Percentiles rank a stretch among this genome's conserved stretches.
Evolutionary conservation across 306 rosid species (phyloP).

Genomic region (Rosa multiflora): DNA sequence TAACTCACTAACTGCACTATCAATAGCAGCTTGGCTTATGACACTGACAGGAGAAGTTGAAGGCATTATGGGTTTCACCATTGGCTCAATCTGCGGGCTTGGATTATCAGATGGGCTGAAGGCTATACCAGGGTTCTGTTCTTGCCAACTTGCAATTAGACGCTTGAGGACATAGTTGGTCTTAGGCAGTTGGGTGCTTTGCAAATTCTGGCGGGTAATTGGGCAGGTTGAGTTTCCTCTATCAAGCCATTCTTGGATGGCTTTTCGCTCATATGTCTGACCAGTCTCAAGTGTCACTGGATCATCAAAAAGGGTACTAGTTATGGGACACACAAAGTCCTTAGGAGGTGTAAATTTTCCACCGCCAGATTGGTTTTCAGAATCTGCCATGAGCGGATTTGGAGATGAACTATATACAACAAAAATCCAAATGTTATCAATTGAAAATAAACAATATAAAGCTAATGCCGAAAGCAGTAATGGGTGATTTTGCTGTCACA

Average conservation of each 20-base stretch:
- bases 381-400: slow-evolving; percentile 48
- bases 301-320: slow-evolving; percentile 81
- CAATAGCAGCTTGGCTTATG: slow-evolving; percentile 56
- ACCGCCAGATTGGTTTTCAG: slow-evolving; percentile 32
- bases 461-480: neutral
- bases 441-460: slow-evolving; percentile 18
- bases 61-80: slow-evolving; percentile 34
- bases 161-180: slow-evolving; percentile 91
- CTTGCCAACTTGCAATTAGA: slow-evolving; percentile 88
- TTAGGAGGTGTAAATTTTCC: slow-evolving; percentile 65
- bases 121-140: slow-evolving; percentile 45
- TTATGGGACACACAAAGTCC: slow-evolving; percentile 92
- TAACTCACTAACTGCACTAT: slow-evolving; percentile 56
- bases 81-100: slow-evolving; percentile 24
- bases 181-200: slow-evolving; percentile 69
- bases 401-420: slow-evolving; percentile 42
- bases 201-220: slow-evolving; percentile 82
- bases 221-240: slow-evolving; percentile 84
- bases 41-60: slow-evolving; percentile 66
- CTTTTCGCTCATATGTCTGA: slow-evolving; percentile 86
- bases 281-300: slow-evolving; percentile 98
- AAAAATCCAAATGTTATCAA: slow-evolving; percentile 37
- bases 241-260: slow-evolving; percentile 88
- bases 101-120: slow-evolving; percentile 38
- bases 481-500: slow-evolving; percentile 13